Conservation (phyloP, 345 rosid genomes). For the Syzygium aromaticum region DNA sequence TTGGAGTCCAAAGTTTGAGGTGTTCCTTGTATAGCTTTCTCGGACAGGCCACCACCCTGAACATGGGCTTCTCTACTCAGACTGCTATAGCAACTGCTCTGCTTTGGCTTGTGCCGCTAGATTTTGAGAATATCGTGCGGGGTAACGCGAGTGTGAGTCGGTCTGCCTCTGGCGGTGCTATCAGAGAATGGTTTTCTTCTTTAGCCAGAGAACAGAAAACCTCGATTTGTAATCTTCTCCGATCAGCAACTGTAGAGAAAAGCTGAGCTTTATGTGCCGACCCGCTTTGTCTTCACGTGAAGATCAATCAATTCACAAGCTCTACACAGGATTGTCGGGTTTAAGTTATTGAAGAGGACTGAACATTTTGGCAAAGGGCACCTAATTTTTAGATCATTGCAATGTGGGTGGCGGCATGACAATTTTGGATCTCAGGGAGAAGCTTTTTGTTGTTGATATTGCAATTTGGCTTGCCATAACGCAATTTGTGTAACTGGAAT, state of each 20-base stretch:
- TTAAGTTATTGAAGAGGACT: neutral
- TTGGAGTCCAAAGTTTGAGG: slow-evolving; percentile 39
- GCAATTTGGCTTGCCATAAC: neutral
- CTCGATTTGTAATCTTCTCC: slow-evolving; percentile 12
- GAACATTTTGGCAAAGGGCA: neutral
- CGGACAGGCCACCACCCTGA: slow-evolving; percentile 20
- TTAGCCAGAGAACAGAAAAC: slow-evolving; percentile 36
- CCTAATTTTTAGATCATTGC: neutral
- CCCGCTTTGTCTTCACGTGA: neutral
- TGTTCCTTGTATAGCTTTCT: slow-evolving; percentile 36
- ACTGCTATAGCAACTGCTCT: slow-evolving; percentile 41
- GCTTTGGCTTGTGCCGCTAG: slow-evolving; percentile 32
- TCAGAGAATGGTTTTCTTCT: slow-evolving; percentile 54
- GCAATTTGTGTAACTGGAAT: neutral
- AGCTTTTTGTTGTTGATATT: neutral
- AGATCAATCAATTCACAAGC: neutral
- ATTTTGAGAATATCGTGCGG: slow-evolving; percentile 17
- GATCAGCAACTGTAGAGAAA: neutral
- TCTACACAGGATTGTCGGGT: neutral
- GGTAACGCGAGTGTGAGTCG: neutral
- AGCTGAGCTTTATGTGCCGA: neutral
- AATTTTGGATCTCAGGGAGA: neutral
- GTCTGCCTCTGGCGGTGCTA: slow-evolving; percentile 10
- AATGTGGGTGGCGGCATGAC: neutral
- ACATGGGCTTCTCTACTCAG: slow-evolving; percentile 48